phyloP scores from a whole-genome alignment of 139 green algal species.

The Picochlorum sp. region DNA sequence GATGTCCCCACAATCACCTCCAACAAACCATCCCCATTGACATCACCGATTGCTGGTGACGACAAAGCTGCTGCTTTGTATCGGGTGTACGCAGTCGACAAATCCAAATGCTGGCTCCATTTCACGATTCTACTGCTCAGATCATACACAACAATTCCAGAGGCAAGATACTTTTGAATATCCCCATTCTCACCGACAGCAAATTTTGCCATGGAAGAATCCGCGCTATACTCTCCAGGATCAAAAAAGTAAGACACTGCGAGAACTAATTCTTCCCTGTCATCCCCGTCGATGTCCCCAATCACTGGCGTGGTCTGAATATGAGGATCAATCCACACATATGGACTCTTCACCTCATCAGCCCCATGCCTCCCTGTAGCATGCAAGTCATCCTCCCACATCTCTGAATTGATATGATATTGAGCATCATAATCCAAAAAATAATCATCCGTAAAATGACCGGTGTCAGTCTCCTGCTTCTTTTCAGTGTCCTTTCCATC shows the following conservation, averaged over 20 bases:
- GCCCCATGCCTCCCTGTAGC: neutral
- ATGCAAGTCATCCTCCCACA: constrained; percentile 32
- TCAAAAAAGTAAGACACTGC: constrained; percentile 89
- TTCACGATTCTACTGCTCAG: constrained; percentile 57
- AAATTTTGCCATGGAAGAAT: neutral
- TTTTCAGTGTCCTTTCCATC: neutral
- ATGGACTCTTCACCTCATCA: constrained; percentile 6
- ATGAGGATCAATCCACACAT: constrained; percentile 81
- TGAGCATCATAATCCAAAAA: constrained; percentile 13
- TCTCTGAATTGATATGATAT: constrained; percentile 7
- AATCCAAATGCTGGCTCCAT: constrained; percentile 87
- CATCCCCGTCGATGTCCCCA: constrained; percentile 89
- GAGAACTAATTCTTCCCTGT: constrained; percentile 83
- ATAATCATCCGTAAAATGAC: constrained; percentile 6
- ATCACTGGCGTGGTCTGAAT: constrained; percentile 80
- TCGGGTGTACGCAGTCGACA: constrained; percentile 73
- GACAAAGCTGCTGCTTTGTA: constrained; percentile 77
- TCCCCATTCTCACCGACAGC: constrained; percentile 57
- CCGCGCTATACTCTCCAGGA: constrained; percentile 43
- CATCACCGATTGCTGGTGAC: constrained; percentile 74
- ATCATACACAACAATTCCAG: constrained; percentile 80
- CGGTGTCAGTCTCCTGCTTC: neutral
- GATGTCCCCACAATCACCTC: constrained; percentile 89
- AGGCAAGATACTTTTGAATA: constrained; percentile 62
- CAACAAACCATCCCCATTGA: constrained; percentile 75